These are phyloP conservation scores for Cudoniella acicularis DNA, from an alignment of 495 filamentous ascomycete species.

Conservation along the genomic window DNA sequence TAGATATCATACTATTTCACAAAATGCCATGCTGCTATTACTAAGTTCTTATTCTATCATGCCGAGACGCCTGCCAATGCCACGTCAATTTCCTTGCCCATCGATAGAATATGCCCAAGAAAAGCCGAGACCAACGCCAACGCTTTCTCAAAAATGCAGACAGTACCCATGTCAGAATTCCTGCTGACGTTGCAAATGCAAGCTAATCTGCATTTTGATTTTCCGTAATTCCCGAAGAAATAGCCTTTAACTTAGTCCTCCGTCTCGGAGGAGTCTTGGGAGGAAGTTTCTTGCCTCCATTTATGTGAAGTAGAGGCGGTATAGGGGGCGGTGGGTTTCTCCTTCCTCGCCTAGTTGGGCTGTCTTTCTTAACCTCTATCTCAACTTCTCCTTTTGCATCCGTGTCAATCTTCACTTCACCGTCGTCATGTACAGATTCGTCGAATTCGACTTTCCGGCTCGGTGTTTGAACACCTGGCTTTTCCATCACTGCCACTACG, in stretches of 20 bases:
- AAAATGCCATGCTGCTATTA: too few relatives aligned
- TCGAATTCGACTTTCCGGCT: constrained; percentile 52
- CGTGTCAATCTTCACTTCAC: constrained; percentile 8
- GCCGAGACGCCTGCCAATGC: too few relatives aligned
- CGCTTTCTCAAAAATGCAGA: background rate
- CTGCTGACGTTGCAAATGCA: background rate
- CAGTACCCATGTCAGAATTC: background rate
- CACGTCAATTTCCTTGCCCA: too few relatives aligned
- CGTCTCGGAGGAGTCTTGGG: constrained; percentile 52
- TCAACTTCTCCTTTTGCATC: constrained; percentile 7
- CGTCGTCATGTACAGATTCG: constrained; percentile 4
- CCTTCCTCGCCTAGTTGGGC: constrained; percentile 34
- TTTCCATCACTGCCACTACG: constrained; percentile 75
- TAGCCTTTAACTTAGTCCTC: constrained; percentile 35
- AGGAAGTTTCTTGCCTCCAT: constrained; percentile 43
- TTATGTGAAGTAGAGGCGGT: constrained; percentile 22
- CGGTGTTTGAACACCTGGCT: constrained; percentile 80
- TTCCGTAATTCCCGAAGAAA: constrained; percentile 8
- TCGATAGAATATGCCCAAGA: too few relatives aligned
- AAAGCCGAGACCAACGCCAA: background rate
- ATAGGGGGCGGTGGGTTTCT: constrained; percentile 40
- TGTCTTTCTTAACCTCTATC: constrained; percentile 10
- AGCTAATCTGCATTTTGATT: background rate
- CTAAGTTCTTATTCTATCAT: too few relatives aligned
- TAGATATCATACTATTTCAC: too few relatives aligned